Base-by-base conservation (phyloP, 345 rosid genomes). In the Noccaea bulbosa region DNA sequence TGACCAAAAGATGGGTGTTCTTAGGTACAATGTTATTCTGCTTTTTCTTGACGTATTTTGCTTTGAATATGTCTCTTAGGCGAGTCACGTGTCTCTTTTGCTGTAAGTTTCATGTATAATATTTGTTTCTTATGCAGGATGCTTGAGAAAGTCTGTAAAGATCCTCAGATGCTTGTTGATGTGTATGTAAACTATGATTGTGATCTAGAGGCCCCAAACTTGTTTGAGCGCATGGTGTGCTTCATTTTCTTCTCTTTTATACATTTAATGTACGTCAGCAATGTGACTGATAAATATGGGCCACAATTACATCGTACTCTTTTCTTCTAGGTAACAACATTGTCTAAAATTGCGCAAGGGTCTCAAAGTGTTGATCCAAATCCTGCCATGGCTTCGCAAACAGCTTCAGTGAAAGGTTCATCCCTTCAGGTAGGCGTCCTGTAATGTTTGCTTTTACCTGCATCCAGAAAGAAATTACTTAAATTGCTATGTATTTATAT, bases 111-210 rank as follows among this genome's bases (percentile, higher is more conserved):
- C 35, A 11, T 65, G n/a, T 24, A 61, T 37, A 24, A 7, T 52
- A 5, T 38, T 59, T 62, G n/a, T 41, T 11, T 53, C 72, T 56
- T 78, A 4, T 39, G 67, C 85, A 94, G 97, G 81, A 89, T 89
- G 92, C 93, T 94, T 71, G 97, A 91, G 79, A 91, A 87, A 82
- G 87, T 91, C 49, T 91, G 96, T 77, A 91, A 82, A 78, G 95
- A 94, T 83, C 86, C 99, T 58, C 97, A 94, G 75, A 86, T 88
- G 93, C 99, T 94, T 78, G 93, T 94, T 77, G 99, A 94, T 79
- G 84, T 94, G 56, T 94, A 82, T 83, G 98, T 91, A 79, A 94
- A 91, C 74, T 94, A 94, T 77, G 99, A 94, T 62, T 91, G 99
- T 76, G 99, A 91, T 91, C 91, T 88, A 63, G 96, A 91, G 83